Conservation (phyloP, 2,329 filamentous ascomycete species). For the Hyphodiscus sp. region DNA sequence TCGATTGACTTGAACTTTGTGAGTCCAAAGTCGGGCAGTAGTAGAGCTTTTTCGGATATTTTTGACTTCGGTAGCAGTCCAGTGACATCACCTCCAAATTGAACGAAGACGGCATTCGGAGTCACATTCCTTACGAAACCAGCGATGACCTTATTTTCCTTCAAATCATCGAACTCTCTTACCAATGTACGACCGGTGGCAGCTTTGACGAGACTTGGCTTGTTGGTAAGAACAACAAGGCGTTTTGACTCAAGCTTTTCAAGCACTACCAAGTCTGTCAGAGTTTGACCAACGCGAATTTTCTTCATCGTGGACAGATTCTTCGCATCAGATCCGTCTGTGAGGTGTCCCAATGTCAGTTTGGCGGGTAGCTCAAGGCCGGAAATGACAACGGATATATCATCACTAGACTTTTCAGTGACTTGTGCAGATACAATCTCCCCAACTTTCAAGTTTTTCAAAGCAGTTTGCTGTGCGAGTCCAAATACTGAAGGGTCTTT, state of each 20-base stretch:
- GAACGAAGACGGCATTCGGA: slow-evolving; percentile 74
- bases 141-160: slow-evolving; percentile 59
- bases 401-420: slow-evolving; percentile 72
- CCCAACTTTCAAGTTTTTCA: slow-evolving; percentile 68
- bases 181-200: slow-evolving; percentile 66
- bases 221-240: slow-evolving; percentile 71
- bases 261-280: slow-evolving; percentile 79
- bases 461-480: slow-evolving; percentile 65
- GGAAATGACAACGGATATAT: slow-evolving; percentile 69
- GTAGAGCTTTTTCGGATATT: slow-evolving; percentile 62
- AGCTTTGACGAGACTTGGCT: slow-evolving; percentile 73
- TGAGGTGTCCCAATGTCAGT: slow-evolving; percentile 70
- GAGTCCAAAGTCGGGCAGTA: slow-evolving; percentile 70
- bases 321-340: slow-evolving; percentile 77
- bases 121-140: slow-evolving; percentile 87
- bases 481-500: slow-evolving; percentile 80
- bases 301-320: slow-evolving; percentile 70
- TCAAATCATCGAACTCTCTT: slow-evolving; percentile 63
- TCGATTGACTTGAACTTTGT: slow-evolving; percentile 69
- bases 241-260: slow-evolving; percentile 75
- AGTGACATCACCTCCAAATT: slow-evolving; percentile 71
- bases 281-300: slow-evolving; percentile 74
- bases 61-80: slow-evolving; percentile 76
- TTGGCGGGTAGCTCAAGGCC: slow-evolving; percentile 70
- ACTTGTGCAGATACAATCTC: slow-evolving; percentile 72